Percentiles rank a stretch among this genome's conserved stretches.
These are phyloP conservation scores for Cercospora nicotianae DNA, from an alignment of 2,329 filamentous ascomycete genomes.

Conservation along the genomic window DNA sequence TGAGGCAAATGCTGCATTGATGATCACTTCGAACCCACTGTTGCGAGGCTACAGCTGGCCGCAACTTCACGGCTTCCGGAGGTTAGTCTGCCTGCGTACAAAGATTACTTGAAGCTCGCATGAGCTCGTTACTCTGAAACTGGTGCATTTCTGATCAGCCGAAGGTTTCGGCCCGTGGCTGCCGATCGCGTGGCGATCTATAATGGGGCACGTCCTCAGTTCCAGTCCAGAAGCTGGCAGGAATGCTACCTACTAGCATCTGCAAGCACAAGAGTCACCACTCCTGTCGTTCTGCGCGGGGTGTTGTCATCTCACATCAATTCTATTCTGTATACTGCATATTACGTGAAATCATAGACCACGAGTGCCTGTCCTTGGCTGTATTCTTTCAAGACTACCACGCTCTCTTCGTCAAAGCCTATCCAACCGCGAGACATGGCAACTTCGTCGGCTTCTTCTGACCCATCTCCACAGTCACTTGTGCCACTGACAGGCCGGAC, in stretches of 20 bases:
- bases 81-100: not conserved
- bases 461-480: not conserved
- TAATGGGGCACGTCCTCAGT: not conserved
- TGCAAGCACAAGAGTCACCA: not conserved
- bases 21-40: not conserved
- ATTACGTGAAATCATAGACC: slow-evolving; percentile 81
- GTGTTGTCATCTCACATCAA: not conserved
- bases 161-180: slow-evolving; percentile 5
- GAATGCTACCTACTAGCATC: not conserved
- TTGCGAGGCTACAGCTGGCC: not conserved
- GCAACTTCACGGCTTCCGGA: not conserved
- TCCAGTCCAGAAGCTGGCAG: not conserved
- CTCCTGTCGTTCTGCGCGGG: not conserved
- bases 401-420: slow-evolving; percentile 87
- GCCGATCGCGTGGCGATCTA: slow-evolving; percentile 4
- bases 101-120: not conserved
- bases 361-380: slow-evolving; percentile 70
- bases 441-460: slow-evolving; percentile 32
- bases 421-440: slow-evolving; percentile 63
- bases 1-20: not conserved
- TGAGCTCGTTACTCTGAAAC: slow-evolving; percentile 4
- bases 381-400: slow-evolving; percentile 78
- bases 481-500: slow-evolving; percentile 17
- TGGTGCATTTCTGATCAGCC: slow-evolving; percentile 3
- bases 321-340: not conserved